Evolutionary conservation across 805 yeast genomes (phyloP).

Genomic region (Nakazawaea peltata): DNA sequence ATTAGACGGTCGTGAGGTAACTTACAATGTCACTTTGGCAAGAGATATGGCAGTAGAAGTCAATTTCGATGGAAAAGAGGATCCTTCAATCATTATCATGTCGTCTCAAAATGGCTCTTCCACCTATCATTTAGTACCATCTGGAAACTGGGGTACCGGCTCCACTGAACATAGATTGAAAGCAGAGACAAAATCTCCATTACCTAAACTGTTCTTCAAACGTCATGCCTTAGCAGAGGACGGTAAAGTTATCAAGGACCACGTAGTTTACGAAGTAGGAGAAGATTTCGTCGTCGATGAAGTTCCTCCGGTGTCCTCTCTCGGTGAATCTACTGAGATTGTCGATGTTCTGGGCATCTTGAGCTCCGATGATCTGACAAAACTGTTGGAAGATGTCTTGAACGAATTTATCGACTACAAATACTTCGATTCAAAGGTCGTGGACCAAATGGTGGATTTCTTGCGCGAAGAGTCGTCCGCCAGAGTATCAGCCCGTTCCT

Average conservation of each 20-base stretch:
- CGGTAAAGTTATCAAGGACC: conserved; percentile 21
- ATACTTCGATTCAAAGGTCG: too few species aligned
- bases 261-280: too few species aligned
- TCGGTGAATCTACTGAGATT: too few species aligned
- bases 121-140: conserved; percentile 29
- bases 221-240: conserved; percentile 25
- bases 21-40: conserved; percentile 21
- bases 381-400: too few species aligned
- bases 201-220: conserved; percentile 17
- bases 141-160: conserved; percentile 41
- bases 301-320: too few species aligned
- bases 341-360: too few species aligned
- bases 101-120: conserved; percentile 39
- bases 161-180: conserved; percentile 24
- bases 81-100: conserved; percentile 16
- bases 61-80: conserved; percentile 14
- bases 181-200: conserved; percentile 14
- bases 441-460: too few species aligned
- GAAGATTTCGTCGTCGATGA: too few species aligned
- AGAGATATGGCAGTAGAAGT: conserved; percentile 14
- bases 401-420: too few species aligned
- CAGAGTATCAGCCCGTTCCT: too few species aligned
- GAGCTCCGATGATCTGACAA: too few species aligned
- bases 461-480: too few species aligned
- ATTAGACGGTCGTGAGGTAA: conserved; percentile 16